Conservation (phyloP, 306 rosid species). For the Lathyrus aphaca region DNA sequence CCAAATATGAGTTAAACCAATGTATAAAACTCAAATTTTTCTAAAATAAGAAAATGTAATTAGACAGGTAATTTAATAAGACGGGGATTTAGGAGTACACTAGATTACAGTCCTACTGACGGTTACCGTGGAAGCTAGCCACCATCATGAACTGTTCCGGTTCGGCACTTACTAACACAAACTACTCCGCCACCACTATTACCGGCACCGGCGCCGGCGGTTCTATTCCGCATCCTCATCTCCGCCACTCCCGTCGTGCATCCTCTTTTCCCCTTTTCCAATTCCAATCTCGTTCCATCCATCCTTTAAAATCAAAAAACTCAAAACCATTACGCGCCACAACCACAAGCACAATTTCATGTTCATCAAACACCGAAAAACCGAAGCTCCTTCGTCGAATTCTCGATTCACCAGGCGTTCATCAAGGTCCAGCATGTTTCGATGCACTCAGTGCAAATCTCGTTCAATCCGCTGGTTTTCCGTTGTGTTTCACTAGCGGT, state of each 20-base stretch:
- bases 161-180: not conserved
- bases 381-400: slow-evolving; percentile 65
- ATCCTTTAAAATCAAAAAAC: not conserved
- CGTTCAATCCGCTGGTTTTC: slow-evolving; percentile 75
- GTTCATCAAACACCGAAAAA: not conserved
- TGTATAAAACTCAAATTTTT: no score
- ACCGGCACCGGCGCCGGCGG: not conserved
- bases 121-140: not conserved
- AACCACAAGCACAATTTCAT: not conserved
- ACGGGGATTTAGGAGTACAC: not conserved
- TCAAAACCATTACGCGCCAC: not conserved
- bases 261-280: not conserved
- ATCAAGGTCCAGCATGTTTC: slow-evolving; percentile 91
- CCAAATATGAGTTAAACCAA: no score
- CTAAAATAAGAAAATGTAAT: no score
- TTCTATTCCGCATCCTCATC: not conserved
- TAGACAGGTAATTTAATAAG: not conserved
- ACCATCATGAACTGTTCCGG: not conserved
- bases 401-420: slow-evolving; percentile 75
- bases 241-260: not conserved
- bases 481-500: slow-evolving; percentile 77
- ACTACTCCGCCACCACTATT: not conserved
- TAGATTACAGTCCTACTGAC: not conserved
- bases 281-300: not conserved
- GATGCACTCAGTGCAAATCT: slow-evolving; percentile 92